Percentiles rank a stretch among this genome's conserved stretches.
These are phyloP conservation scores for Penicillium nucicola DNA, from an alignment of 495 filamentous ascomycete genomes.

Conservation along the genomic window DNA sequence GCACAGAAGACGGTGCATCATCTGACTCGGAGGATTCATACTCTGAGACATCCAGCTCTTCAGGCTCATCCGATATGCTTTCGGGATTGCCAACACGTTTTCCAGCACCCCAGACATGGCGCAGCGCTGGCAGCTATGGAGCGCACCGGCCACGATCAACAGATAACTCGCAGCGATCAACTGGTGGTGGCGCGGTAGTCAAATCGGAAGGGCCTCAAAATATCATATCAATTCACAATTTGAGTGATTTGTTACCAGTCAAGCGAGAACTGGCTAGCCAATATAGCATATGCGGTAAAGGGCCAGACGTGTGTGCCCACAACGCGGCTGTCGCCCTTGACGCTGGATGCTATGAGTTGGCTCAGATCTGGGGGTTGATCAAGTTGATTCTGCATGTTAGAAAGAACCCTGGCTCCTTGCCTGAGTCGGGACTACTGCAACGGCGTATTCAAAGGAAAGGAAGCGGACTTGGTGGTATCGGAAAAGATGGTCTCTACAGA, in stretches of 20 bases:
- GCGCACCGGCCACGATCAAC: slow-evolving; percentile 46
- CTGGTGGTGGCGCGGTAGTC: slow-evolving; percentile 36
- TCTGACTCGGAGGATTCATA: slow-evolving; percentile 65
- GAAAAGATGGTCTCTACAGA: slow-evolving; percentile 13
- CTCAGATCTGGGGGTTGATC: slow-evolving; percentile 80
- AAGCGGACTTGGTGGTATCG: slow-evolving; percentile 10
- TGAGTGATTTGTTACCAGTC: slow-evolving; percentile 66
- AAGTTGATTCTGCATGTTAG: slow-evolving; percentile 73
- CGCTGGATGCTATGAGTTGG: slow-evolving; percentile 69
- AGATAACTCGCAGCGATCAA: slow-evolving; percentile 56
- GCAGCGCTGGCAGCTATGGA: slow-evolving; percentile 42
- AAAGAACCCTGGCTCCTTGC: slow-evolving; percentile 50
- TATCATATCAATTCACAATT: slow-evolving; percentile 66
- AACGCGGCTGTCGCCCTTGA: slow-evolving; percentile 77
- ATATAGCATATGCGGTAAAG: slow-evolving; percentile 82
- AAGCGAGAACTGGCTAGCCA: slow-evolving; percentile 70
- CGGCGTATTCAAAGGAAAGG: slow-evolving; percentile 24
- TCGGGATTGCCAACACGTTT: slow-evolving; percentile 46
- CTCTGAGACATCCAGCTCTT: slow-evolving; percentile 66
- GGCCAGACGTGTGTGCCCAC: slow-evolving; percentile 71
- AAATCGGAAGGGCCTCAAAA: slow-evolving; percentile 46
- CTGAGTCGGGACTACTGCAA: slow-evolving; percentile 44
- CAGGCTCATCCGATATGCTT: slow-evolving; percentile 61
- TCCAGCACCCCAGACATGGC: slow-evolving; percentile 53
- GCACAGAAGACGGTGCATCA: slow-evolving; percentile 49